These are phyloP conservation scores for Apiospora koreana DNA, from an alignment of 2,329 filamentous ascomycete genomes.

Conservation along the genomic window DNA sequence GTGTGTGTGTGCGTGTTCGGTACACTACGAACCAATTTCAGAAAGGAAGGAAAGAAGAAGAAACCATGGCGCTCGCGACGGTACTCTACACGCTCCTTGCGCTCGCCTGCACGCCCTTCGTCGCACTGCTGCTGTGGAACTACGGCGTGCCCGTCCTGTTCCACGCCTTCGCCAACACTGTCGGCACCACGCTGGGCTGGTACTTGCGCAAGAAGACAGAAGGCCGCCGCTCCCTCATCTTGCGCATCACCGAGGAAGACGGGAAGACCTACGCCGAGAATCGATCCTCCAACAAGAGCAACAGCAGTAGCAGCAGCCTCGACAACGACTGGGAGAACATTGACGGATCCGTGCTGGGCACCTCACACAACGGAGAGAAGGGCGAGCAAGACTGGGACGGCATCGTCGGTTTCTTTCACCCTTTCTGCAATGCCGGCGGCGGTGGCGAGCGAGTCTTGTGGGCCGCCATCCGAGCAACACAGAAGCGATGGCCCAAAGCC, in stretches of 20 bases:
- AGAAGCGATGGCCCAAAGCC: constrained; percentile 83
- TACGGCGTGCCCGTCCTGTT: constrained; percentile 33
- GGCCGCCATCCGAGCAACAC: constrained; percentile 90
- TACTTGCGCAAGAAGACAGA: constrained; percentile 64
- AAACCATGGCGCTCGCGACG: constrained; percentile 26
- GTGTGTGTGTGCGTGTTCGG: constrained; percentile 19
- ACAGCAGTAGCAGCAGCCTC: constrained; percentile 30
- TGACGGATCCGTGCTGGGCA: constrained; percentile 44
- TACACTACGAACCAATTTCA: neutral
- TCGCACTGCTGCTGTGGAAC: constrained; percentile 30
- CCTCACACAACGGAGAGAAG: constrained; percentile 39
- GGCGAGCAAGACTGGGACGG: constrained; percentile 71
- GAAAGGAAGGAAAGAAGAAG: neutral
- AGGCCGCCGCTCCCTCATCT: constrained; percentile 59
- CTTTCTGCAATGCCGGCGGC: constrained; percentile 96
- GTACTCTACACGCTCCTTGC: constrained; percentile 25
- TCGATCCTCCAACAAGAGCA: constrained; percentile 33
- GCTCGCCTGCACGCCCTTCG: constrained; percentile 30
- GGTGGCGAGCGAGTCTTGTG: constrained; percentile 95
- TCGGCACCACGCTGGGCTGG: constrained; percentile 56
- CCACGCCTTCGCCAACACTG: constrained; percentile 37
- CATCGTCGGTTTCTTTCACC: constrained; percentile 94
- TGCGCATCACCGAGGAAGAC: constrained; percentile 51
- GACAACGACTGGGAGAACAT: constrained; percentile 74
- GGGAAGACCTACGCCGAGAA: constrained; percentile 33